These are phyloP conservation scores for Skeletonema tropicum DNA, from an alignment of 108 stramenopile species.

Conservation along the genomic window DNA sequence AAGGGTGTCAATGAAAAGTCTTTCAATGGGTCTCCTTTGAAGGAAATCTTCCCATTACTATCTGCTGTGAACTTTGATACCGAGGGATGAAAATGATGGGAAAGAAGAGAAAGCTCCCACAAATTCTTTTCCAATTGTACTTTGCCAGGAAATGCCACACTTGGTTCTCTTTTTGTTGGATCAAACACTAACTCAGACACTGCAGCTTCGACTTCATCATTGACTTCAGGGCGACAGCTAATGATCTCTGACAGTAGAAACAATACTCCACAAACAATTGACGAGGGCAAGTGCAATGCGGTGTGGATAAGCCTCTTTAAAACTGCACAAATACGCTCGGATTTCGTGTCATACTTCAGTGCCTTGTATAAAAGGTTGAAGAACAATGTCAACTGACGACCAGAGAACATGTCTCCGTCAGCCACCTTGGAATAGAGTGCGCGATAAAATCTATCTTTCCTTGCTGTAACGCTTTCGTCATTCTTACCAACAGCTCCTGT, in stretches of 20 bases:
- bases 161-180: conserved; percentile 76
- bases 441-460: conserved; percentile 89
- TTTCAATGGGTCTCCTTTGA: conserved; percentile 92
- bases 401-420: conserved; percentile 67
- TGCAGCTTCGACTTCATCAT: conserved; percentile 19
- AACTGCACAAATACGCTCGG: conserved; percentile 78
- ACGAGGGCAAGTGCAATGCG: conserved; percentile 66
- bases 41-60: conserved; percentile 67
- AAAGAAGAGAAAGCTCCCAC: conserved; percentile 88
- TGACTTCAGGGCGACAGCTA: conserved; percentile 60
- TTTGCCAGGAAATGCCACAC: conserved; percentile 53
- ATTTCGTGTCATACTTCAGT: conserved; percentile 83
- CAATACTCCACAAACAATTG: conserved; percentile 83
- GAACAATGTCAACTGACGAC: conserved; percentile 89
- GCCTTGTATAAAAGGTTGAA: conserved; percentile 97
- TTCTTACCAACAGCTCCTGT: conserved; percentile 16
- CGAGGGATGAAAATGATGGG: conserved; percentile 95
- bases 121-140: conserved; percentile 32
- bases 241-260: conserved; percentile 93
- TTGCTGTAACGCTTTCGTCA: conserved; percentile 24
- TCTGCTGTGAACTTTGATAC: conserved; percentile 83
- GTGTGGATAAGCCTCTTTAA: conserved; percentile 88
- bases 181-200: conserved; percentile 44
- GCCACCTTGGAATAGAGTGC: conserved; percentile 90
- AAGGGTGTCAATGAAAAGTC: conserved; percentile 94